Evolutionary conservation across 2,329 filamentous ascomycete genomes (phyloP).

Genomic region (Onygenales sp.): DNA sequence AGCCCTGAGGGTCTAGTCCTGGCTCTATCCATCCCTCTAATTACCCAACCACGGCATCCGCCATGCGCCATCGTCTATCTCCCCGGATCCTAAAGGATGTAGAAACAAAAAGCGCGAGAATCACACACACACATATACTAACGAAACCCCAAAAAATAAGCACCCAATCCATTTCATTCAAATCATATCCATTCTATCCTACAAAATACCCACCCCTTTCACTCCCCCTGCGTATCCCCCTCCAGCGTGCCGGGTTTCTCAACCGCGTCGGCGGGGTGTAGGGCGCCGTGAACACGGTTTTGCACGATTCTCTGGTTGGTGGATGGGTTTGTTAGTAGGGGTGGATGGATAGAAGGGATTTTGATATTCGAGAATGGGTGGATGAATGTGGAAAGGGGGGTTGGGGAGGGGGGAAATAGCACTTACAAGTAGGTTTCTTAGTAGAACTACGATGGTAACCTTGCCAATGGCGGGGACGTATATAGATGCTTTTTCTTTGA

Average conservation of each 20-base stretch:
- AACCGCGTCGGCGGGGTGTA: conserved; percentile 31
- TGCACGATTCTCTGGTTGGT: conserved; percentile 30
- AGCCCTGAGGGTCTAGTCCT: too few species aligned
- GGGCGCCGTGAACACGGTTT: conserved; percentile 30
- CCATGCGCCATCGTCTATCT: too few species aligned
- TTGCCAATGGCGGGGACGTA: conserved; percentile 97
- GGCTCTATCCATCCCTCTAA: too few species aligned
- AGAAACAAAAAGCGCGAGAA: too few species aligned
- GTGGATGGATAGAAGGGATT: neutral
- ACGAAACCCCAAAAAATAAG: too few species aligned
- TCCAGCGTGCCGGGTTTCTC: conserved; percentile 34
- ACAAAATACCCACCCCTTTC: neutral
- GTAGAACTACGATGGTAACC: conserved; percentile 85
- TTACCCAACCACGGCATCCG: too few species aligned
- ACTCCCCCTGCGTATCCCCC: conserved; percentile 6
- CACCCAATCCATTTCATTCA: too few species aligned
- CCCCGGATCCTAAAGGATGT: too few species aligned
- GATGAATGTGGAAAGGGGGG: neutral
- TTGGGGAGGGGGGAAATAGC: neutral
- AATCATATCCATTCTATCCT: too few species aligned
- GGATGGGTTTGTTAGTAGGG: neutral
- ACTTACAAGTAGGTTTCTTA: conserved; percentile 80
- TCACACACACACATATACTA: too few species aligned
- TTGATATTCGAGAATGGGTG: neutral
- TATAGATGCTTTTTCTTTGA: conserved; percentile 93